A percentile compares a stretch with the other conserved stretches of the same genome.
Evolutionary conservation across 768 basidiomycete genomes (phyloP).

Genomic region (Rickenella mellea): DNA sequence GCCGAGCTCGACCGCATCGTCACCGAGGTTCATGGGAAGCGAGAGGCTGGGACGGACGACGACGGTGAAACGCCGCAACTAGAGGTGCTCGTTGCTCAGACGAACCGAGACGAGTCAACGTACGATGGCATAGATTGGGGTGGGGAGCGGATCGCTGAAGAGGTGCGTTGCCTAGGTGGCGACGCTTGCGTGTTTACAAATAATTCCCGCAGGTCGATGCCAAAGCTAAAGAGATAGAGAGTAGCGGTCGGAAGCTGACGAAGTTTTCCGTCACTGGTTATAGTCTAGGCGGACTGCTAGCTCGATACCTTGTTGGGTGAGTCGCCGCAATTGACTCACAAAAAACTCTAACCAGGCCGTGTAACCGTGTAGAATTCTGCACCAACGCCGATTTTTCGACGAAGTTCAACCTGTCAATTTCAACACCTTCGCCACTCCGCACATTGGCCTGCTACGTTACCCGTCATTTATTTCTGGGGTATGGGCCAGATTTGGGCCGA

Average conservation of each 20-base stretch:
- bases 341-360: background rate
- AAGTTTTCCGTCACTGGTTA: constrained; percentile 74
- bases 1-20: constrained; percentile 47
- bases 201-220: background rate
- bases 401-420: constrained; percentile 69
- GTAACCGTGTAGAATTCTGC: constrained; percentile 38
- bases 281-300: constrained; percentile 71
- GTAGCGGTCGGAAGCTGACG: constrained; percentile 47
- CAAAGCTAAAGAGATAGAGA: constrained; percentile 42
- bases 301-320: constrained; percentile 69
- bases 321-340: constrained; percentile 9
- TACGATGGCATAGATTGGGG: constrained; percentile 85
- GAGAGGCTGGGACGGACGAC: constrained; percentile 17
- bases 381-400: constrained; percentile 64
- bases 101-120: constrained; percentile 56
- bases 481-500: constrained; percentile 49
- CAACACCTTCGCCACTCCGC: constrained; percentile 75
- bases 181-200: background rate
- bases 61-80: constrained; percentile 32
- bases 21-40: constrained; percentile 27
- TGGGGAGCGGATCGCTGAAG: constrained; percentile 68
- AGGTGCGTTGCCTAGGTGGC: constrained; percentile 35
- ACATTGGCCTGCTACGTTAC: constrained; percentile 64
- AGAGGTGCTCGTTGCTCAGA: constrained; percentile 53
- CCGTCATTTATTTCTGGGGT: constrained; percentile 49